phyloP scores from a whole-genome alignment of 176 grass and related monocot genomes.

The Lolium rigidum region DNA sequence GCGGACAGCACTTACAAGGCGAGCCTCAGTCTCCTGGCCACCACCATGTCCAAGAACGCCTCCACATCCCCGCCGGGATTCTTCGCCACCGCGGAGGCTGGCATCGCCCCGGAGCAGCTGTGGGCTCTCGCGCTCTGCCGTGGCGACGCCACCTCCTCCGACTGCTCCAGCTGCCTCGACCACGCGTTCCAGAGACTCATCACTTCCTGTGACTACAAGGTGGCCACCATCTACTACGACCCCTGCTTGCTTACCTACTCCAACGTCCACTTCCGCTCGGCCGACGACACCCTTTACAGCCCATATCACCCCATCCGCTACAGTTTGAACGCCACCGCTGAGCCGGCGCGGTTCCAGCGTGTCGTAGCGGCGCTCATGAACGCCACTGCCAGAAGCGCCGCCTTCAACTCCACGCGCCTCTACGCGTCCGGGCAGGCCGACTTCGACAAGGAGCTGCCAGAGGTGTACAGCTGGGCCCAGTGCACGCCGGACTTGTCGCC shows the following conservation, averaged over 20 bases:
- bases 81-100: constrained; percentile 25
- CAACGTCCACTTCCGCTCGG: neutral
- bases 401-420: constrained; percentile 35
- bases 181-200: constrained; percentile 24
- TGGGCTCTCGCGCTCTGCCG: constrained; percentile 46
- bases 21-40: constrained; percentile 32
- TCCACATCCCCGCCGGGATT: constrained; percentile 24
- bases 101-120: constrained; percentile 20
- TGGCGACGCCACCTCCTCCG: constrained; percentile 18
- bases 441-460: constrained; percentile 35
- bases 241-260: constrained; percentile 40
- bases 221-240: constrained; percentile 38
- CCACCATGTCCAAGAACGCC: constrained; percentile 32
- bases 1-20: neutral
- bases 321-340: neutral
- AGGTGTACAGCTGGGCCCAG: constrained; percentile 57
- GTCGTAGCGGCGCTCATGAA: constrained; percentile 33
- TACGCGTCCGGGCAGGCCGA: constrained; percentile 52
- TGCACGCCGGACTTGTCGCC: constrained; percentile 57
- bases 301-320: neutral
- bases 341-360: neutral
- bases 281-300: neutral
- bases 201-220: neutral
- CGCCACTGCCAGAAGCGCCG: constrained; percentile 43
- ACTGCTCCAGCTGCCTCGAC: constrained; percentile 26